These are phyloP conservation scores for Rhodotorula sp. DNA, from an alignment of 1,284 basidiomycete species.

Conservation along the genomic window DNA sequence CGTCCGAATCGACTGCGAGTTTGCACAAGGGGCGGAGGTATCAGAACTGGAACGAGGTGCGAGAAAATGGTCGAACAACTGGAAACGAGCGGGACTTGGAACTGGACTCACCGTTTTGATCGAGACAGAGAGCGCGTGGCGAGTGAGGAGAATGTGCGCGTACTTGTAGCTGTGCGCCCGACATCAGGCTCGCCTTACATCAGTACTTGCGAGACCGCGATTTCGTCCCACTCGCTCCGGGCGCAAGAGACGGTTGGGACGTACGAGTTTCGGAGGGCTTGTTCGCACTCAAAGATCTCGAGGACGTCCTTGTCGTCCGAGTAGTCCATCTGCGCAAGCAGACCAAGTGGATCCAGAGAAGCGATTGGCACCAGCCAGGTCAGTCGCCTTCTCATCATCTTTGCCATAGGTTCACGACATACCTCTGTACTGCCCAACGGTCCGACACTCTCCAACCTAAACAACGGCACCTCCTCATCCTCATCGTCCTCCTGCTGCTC, in stretches of 20 bases:
- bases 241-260: conserved; percentile 27
- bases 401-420: conserved; percentile 16
- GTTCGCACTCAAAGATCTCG: conserved; percentile 76
- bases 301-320: conserved; percentile 84
- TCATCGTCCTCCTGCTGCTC: conserved; percentile 13
- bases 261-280: conserved; percentile 69
- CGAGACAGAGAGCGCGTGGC: conserved; percentile 71
- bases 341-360: no score
- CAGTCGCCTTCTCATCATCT: background rate
- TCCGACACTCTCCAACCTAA: conserved; percentile 73
- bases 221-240: background rate
- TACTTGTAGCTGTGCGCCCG: conserved; percentile 68
- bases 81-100: background rate
- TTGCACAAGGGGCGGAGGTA: background rate
- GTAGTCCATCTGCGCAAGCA: conserved; percentile 72
- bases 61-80: no score
- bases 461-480: conserved; percentile 56
- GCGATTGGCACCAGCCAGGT: background rate
- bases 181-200: no score
- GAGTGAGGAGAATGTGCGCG: conserved; percentile 64
- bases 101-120: conserved; percentile 61
- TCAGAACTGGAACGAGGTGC: background rate
- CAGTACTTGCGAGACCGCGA: background rate
- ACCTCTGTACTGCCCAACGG: conserved; percentile 81
- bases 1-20: conserved; percentile 64